Evolutionary conservation across 2,329 filamentous ascomycete genomes (phyloP).

Genomic region (Hypoxylon sp.): DNA sequence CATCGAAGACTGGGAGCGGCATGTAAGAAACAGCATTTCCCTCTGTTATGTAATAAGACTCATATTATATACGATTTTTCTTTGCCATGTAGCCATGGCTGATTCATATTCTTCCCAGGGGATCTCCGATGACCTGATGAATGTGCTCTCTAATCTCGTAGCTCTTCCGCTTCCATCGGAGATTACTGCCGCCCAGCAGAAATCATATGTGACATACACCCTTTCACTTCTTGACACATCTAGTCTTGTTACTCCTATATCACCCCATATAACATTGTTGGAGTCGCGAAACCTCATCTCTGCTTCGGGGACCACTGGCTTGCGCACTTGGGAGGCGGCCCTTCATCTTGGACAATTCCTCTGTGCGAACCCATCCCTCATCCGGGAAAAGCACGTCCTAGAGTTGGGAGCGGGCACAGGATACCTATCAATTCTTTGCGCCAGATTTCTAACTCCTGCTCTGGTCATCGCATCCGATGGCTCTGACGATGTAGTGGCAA

Average conservation of each 20-base stretch:
- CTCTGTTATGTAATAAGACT: conserved; percentile 20
- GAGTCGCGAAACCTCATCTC: conserved; percentile 80
- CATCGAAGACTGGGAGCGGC: conserved; percentile 85
- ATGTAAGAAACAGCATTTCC: conserved; percentile 73
- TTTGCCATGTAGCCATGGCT: conserved; percentile 47
- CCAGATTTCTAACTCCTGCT: conserved; percentile 73
- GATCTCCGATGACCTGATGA: conserved; percentile 85
- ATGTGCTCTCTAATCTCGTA: conserved; percentile 75
- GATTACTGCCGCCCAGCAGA: conserved; percentile 75
- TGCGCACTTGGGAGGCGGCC: conserved; percentile 86
- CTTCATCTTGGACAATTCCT: conserved; percentile 81
- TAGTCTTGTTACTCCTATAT: conserved; percentile 7
- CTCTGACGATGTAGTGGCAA: conserved; percentile 78
- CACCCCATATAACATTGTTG: conserved; percentile 70
- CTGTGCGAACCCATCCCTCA: conserved; percentile 61
- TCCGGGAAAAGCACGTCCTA: conserved; percentile 72
- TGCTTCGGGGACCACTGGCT: conserved; percentile 79
- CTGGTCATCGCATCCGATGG: conserved; percentile 81
- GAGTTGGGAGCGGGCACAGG: conserved; percentile 85
- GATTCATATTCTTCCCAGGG: conserved; percentile 69
- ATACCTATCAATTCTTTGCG: conserved; percentile 80
- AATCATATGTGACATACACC: conserved; percentile 81
- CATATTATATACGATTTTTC: conserved; percentile 10
- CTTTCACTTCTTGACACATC: conserved; percentile 57
- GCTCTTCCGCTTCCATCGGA: conserved; percentile 75